phyloP scores from a whole-genome alignment of 495 filamentous ascomycete species.

The Penicilliopsis zonata region DNA sequence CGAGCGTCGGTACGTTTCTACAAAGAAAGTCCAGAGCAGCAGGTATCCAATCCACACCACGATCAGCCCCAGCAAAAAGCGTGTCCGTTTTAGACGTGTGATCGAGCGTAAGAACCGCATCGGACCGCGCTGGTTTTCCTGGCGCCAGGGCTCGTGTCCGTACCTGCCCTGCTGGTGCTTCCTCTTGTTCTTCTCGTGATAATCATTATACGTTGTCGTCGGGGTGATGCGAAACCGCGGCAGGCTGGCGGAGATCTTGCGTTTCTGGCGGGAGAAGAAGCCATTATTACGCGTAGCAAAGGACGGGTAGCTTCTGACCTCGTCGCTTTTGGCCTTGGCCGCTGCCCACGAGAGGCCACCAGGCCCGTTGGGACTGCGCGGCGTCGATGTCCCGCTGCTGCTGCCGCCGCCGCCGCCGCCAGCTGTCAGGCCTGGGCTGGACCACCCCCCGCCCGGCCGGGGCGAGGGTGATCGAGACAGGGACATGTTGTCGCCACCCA shows the following conservation, averaged over 20 bases:
- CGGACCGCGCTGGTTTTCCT: slow-evolving; percentile 15
- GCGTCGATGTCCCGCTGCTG: slow-evolving; percentile 63
- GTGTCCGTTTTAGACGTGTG: slow-evolving; percentile 43
- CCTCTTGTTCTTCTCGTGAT: slow-evolving; percentile 62
- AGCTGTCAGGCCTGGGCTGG: slow-evolving; percentile 66
- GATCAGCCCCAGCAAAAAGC: slow-evolving; percentile 42
- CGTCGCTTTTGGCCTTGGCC: slow-evolving; percentile 65
- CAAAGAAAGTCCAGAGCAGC: slow-evolving; percentile 39
- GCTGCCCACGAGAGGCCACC: slow-evolving; percentile 61
- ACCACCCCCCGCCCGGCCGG: slow-evolving; percentile 80
- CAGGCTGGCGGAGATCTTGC: slow-evolving; percentile 58
- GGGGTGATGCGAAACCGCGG: slow-evolving; percentile 47
- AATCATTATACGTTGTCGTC: slow-evolving; percentile 21
- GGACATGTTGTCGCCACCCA: slow-evolving; percentile 8
- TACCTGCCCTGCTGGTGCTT: no score
- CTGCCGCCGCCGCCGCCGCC: no score
- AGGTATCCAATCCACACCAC: slow-evolving; percentile 52
- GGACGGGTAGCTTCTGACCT: slow-evolving; percentile 65
- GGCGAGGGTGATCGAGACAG: slow-evolving; percentile 84
- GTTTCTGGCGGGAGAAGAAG: slow-evolving; percentile 71
- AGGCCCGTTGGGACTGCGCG: slow-evolving; percentile 35
- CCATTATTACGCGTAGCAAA: slow-evolving; percentile 69
- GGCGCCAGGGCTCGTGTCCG: neutral
- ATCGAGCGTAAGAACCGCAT: slow-evolving; percentile 25
- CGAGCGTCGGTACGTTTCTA: slow-evolving; percentile 41